Conservation (phyloP, 1,284 basidiomycete species). For the Melampsora americana region DNA sequence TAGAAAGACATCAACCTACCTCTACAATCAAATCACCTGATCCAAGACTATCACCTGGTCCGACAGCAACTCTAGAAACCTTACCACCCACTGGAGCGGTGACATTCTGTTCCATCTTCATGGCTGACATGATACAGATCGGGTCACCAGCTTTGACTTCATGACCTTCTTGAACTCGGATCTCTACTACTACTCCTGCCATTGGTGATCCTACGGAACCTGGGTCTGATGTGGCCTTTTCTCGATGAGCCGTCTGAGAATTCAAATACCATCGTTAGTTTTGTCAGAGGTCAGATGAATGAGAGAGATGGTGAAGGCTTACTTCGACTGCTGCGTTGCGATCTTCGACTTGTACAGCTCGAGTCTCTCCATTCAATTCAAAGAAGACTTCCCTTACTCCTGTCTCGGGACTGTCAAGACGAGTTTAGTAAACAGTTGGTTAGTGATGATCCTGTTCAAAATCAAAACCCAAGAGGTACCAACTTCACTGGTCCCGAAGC, state of each 20-base stretch:
- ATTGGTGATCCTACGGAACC: constrained; percentile 80
- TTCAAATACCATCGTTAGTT: neutral
- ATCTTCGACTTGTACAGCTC: constrained; percentile 90
- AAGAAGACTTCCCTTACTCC: constrained; percentile 97
- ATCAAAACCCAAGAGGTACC: neutral
- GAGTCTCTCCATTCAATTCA: constrained; percentile 67
- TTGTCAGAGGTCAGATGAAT: neutral
- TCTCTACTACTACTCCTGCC: constrained; percentile 94
- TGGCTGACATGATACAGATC: constrained; percentile 60
- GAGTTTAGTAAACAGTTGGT: neutral
- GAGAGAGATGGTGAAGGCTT: neutral
- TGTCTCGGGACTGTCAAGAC: constrained; percentile 62
- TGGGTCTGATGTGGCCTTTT: constrained; percentile 87
- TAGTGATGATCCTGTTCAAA: neutral
- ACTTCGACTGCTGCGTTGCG: constrained; percentile 86
- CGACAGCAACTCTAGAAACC: constrained; percentile 83
- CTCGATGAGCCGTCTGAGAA: constrained; percentile 70
- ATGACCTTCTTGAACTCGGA: constrained; percentile 92
- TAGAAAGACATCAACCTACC: constrained; percentile 10
- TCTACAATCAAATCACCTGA: constrained; percentile 43
- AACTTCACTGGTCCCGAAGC: constrained; percentile 84
- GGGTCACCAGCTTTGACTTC: constrained; percentile 98
- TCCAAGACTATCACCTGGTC: constrained; percentile 61
- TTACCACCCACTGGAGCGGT: constrained; percentile 93
- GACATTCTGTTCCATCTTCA: constrained; percentile 62